A percentile compares a stretch with the other conserved stretches of the same genome.
These are phyloP conservation scores for Wilcoxina mikolae DNA, from an alignment of 495 filamentous ascomycete genomes.

Conservation along the genomic window DNA sequence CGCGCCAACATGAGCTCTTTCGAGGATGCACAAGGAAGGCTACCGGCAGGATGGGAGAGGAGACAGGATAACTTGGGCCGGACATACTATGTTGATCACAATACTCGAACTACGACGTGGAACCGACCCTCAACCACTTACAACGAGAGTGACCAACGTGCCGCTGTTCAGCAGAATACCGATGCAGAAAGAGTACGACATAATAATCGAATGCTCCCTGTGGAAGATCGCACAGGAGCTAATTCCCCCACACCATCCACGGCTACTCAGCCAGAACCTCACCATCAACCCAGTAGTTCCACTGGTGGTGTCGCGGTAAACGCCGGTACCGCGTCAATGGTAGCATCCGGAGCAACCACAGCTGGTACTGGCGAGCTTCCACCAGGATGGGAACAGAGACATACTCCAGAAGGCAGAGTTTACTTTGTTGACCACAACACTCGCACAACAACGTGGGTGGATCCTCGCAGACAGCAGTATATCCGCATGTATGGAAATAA, in stretches of 20 bases:
- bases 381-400: slow-evolving; percentile 88
- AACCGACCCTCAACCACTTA: slow-evolving; percentile 69
- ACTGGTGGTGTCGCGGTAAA: slow-evolving; percentile 37
- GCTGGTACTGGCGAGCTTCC: slow-evolving; percentile 91
- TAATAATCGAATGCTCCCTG: slow-evolving; percentile 69
- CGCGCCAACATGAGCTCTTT: slow-evolving; percentile 67
- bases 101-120: slow-evolving; percentile 94
- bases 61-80: slow-evolving; percentile 90
- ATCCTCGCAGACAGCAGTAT: slow-evolving; percentile 92
- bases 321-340: slow-evolving; percentile 60
- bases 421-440: slow-evolving; percentile 99
- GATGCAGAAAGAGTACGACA: slow-evolving; percentile 82
- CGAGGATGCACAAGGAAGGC: slow-evolving; percentile 80
- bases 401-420: slow-evolving; percentile 81
- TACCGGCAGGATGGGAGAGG: slow-evolving; percentile 91
- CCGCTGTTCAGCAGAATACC: slow-evolving; percentile 70
- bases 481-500: slow-evolving; percentile 94
- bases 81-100: slow-evolving; percentile 99
- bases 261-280: neutral
- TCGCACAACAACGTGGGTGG: slow-evolving; percentile 97
- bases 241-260: slow-evolving; percentile 65
- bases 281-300: slow-evolving; percentile 29
- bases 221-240: slow-evolving; percentile 81
- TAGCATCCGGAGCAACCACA: slow-evolving; percentile 88
- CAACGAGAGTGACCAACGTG: slow-evolving; percentile 61